Evolutionary conservation across 2,329 filamentous ascomycete genomes (phyloP), one percentile per base, ranked within the genome.

Genomic region (Fusarium camptoceras): DNA sequence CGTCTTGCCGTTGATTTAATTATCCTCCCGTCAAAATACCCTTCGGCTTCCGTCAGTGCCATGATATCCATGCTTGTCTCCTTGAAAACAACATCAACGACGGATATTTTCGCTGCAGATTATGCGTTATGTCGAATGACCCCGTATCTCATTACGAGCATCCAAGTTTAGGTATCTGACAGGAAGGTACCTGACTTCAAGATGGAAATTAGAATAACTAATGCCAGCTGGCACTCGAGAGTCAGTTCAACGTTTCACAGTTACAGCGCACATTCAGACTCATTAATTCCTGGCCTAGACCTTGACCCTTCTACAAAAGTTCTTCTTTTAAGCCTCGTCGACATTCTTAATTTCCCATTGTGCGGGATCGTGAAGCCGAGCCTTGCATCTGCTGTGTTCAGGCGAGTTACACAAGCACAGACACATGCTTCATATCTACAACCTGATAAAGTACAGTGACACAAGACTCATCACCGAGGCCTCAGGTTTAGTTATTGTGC

Each of bases 161-260:
- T 37, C 34, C 15, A 55, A 49, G 18, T 20, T 25, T 31, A 24
- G 56, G 11, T 24, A 16, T 16, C 18, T 42, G 18, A 37, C 10
- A 37, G n/a, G 10, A 37, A 37, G 18, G 34, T 37, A 25, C 24
- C 14, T 28, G 18, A 24, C 12, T 6, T 34, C 14, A 8, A 6
- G 15, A 39, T 53, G 12, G 22, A 51, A 27, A 39, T 18, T 46
- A 34, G 31, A 44, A 55, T 39, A 22, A 11, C 20, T 24, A 24
- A 28, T 27, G 14, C 12, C 28, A 37, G 25, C 31, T 34, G 24
- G 20, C 44, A 41, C 5, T 24, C 22, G 30, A 28, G 42, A 59
- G 46, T 59, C 51, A 56, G 68, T 65, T n/a, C 28, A 42, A 71
- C 68, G 68, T 70, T 25, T 51, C 51, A 68, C 68, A n/a, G 58